A percentile compares a stretch with the other conserved stretches of the same genome.
phyloP scores from a whole-genome alignment of 106 monocot genomes.

The Agapanthus africanus region DNA sequence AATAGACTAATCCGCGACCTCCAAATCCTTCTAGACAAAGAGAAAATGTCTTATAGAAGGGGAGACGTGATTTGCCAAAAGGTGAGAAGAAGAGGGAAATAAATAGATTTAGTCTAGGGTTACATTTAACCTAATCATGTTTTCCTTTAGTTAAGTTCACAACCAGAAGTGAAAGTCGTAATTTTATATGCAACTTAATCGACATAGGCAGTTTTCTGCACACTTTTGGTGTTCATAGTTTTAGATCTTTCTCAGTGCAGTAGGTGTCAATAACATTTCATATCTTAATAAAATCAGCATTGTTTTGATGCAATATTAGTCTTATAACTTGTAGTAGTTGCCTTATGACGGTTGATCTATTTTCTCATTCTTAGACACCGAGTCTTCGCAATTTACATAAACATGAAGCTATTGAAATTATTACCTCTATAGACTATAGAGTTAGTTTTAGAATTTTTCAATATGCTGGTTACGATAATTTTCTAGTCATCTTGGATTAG shows the following conservation, averaged over 20 bases:
- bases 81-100: too few species aligned
- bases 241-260: not conserved
- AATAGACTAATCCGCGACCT: too few species aligned
- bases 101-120: too few species aligned
- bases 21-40: too few species aligned
- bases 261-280: not conserved
- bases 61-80: too few species aligned
- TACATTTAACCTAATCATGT: too few species aligned
- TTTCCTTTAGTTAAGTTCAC: too few species aligned
- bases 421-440: not conserved
- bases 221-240: not conserved
- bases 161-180: not conserved
- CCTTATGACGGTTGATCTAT: too few species aligned
- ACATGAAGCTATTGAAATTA: not conserved
- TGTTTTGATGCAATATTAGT: too few species aligned
- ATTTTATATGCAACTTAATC: not conserved
- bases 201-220: not conserved
- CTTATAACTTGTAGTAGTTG: too few species aligned
- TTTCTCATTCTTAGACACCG: not conserved
- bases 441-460: not conserved
- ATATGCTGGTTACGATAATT: not conserved
- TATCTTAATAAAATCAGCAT: not conserved
- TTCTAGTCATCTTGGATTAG: too few species aligned
- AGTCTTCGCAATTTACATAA: not conserved
- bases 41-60: too few species aligned